Percentiles rank a stretch among this genome's conserved stretches.
Conservation (phyloP, 2,329 filamentous ascomycete genomes). For the Fusarium chuoi region DNA sequence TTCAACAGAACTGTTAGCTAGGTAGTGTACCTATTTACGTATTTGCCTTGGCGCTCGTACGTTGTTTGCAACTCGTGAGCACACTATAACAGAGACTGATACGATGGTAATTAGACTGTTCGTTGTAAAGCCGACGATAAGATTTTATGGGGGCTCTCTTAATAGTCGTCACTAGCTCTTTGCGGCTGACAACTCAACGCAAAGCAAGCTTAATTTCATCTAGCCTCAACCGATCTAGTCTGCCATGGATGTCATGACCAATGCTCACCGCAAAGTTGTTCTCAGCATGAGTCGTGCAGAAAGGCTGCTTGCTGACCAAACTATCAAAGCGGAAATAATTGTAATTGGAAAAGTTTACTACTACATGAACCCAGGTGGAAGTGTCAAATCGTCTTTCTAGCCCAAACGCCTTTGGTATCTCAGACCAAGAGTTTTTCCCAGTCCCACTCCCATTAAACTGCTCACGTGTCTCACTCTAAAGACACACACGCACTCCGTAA, state of each 20-base stretch:
- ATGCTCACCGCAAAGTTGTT: background rate
- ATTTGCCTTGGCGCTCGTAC: constrained; percentile 1
- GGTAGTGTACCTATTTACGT: background rate
- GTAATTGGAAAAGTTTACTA: constrained; percentile 16
- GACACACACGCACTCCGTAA: background rate
- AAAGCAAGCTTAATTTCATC: background rate
- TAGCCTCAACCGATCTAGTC: constrained; percentile 1
- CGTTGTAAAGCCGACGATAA: background rate
- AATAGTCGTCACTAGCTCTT: background rate
- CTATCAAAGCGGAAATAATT: background rate
- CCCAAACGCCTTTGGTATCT: constrained; percentile 44
- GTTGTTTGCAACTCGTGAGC: background rate
- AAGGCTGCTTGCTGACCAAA: background rate
- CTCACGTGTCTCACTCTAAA: background rate
- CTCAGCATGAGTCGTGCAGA: constrained; percentile 9
- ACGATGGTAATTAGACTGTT: constrained; percentile 2
- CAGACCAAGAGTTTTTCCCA: constrained; percentile 29
- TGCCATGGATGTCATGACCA: constrained; percentile 4
- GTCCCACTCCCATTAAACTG: constrained; percentile 33
- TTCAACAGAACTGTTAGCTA: background rate
- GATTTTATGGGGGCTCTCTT: background rate
- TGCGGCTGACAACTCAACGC: constrained; percentile 30
- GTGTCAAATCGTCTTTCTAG: constrained; percentile 41
- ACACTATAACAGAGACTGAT: background rate
- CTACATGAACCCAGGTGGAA: constrained; percentile 17